Base-by-base conservation (phyloP, 148 eudicot genomes). In the Diospyros kaki region DNA sequence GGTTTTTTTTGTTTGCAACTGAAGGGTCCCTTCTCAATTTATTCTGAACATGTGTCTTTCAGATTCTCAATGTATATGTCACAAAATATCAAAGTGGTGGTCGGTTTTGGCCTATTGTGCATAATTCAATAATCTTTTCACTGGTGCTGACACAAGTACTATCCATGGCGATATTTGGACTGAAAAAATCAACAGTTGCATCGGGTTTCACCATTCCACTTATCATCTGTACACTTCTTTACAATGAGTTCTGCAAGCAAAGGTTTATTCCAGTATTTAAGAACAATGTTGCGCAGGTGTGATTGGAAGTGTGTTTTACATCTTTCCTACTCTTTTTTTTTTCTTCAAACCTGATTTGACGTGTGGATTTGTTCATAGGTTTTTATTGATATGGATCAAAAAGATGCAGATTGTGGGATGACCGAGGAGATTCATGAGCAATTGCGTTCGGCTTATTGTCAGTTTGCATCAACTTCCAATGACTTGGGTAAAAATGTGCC, bases 41-140 rank as follows among this genome's bases (percentile, higher is more conserved):
- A 51, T 61, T 45, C 3, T 17, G 46, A 14, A 46, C 59, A 52
- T 68, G 53, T 53, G 68, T 39, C 40, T 80, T 87, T 76, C 94
- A 96, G 99, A 80, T 96, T 69, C 87, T 96, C 77, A 93, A 93
- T 76, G 98, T 93, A 4, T 96, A 96, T 56, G 83, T 89, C 52
- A 88, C 89, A 14, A 79, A 82, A 58, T 93, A 96, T 60, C 86
- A 93, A 52, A 96, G 82, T 59, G 98, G 94, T 62, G 99, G 99
- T n/a, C 79, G 72, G 66, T 93, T 82, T 77, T 96, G 99, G 99
- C 98, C 97, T 15, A 46, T 93, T 69, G 84, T 90, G 61, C 97
- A 93, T 73, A 85, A 72, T 79, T 79, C 98, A 28, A 81, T 87
- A 39, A 91, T 91, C 64, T 93, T 96, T 75, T 86, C 97, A 4